Percentiles rank a stretch among this genome's conserved stretches.
Conservation (phyloP, 208 protist species). For the Leishmania lainsoni region DNA sequence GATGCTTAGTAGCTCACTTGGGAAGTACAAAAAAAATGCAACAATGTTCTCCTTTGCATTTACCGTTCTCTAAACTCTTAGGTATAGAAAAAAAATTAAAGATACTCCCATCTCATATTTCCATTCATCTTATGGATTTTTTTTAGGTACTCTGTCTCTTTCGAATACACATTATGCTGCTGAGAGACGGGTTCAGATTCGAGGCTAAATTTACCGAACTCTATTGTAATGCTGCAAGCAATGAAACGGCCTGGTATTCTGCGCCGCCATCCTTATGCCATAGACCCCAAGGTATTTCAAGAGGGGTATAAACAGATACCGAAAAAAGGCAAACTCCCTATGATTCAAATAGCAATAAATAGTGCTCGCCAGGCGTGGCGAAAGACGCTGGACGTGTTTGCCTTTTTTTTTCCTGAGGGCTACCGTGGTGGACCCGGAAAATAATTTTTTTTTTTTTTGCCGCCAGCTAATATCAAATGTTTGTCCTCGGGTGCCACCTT, state of each 20-base stretch:
- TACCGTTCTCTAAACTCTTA: background rate
- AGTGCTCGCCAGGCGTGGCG: conserved; percentile 33
- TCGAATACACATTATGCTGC: background rate
- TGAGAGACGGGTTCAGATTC: no score
- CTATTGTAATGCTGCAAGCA: no score
- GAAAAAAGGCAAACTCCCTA: conserved; percentile 21
- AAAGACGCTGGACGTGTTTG: conserved; percentile 35
- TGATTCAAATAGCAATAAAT: conserved; percentile 16
- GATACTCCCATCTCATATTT: background rate
- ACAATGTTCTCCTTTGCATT: background rate
- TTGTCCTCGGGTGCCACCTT: background rate
- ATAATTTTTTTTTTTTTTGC: conserved; percentile 7
- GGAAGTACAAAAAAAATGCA: background rate
- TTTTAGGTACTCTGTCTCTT: background rate
- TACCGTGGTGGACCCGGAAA: conserved; percentile 39
- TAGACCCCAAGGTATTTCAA: conserved; percentile 40
- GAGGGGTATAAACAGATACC: conserved; percentile 24
- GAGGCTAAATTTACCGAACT: background rate
- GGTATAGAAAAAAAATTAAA: background rate
- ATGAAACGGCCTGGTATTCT: background rate
- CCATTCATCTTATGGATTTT: background rate
- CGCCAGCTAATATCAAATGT: background rate
- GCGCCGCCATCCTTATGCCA: conserved; percentile 54
- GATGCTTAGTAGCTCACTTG: background rate
- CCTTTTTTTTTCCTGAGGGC: conserved; percentile 39